phyloP scores from a whole-genome alignment of 192 early-diverging fungal species.

The Linnemannia schmuckeri region DNA sequence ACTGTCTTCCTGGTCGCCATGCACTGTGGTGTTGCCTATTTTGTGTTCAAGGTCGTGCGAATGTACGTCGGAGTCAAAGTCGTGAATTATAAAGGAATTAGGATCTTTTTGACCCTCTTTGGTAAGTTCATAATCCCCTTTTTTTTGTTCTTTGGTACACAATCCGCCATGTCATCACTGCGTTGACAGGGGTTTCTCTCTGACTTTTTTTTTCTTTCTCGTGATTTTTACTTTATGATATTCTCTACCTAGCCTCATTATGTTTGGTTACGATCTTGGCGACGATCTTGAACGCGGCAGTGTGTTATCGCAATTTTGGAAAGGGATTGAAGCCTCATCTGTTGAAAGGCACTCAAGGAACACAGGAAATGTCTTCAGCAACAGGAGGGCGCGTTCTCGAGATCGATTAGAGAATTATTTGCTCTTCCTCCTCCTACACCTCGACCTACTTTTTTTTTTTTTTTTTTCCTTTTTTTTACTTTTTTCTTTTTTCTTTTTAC shows the following conservation, averaged over 20 bases:
- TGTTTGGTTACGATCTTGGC: slow-evolving; percentile 62
- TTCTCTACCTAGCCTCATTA: slow-evolving; percentile 51
- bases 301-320: slow-evolving; percentile 71
- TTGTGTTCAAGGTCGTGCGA: slow-evolving; percentile 75
- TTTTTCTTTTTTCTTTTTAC: no score
- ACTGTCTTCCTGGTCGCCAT: slow-evolving; percentile 70
- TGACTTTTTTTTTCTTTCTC: background rate
- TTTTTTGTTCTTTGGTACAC: slow-evolving; percentile 53
- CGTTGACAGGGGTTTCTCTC: slow-evolving; percentile 59
- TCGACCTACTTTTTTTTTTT: background rate
- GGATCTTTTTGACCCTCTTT: slow-evolving; percentile 80
- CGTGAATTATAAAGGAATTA: slow-evolving; percentile 62
- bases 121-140: slow-evolving; percentile 53
- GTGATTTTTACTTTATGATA: background rate
- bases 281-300: slow-evolving; percentile 63
- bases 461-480: background rate
- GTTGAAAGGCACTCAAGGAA: slow-evolving; percentile 14
- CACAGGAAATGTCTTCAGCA: slow-evolving; percentile 18
- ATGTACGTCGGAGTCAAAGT: slow-evolving; percentile 61
- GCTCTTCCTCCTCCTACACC: background rate
- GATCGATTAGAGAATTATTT: slow-evolving; percentile 16
- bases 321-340: slow-evolving; percentile 67
- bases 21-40: slow-evolving; percentile 74
- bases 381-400: slow-evolving; percentile 32
- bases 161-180: slow-evolving; percentile 3